Evolutionary conservation across 306 rosid species (phyloP).

Genomic region (Sicyos baderoa): DNA sequence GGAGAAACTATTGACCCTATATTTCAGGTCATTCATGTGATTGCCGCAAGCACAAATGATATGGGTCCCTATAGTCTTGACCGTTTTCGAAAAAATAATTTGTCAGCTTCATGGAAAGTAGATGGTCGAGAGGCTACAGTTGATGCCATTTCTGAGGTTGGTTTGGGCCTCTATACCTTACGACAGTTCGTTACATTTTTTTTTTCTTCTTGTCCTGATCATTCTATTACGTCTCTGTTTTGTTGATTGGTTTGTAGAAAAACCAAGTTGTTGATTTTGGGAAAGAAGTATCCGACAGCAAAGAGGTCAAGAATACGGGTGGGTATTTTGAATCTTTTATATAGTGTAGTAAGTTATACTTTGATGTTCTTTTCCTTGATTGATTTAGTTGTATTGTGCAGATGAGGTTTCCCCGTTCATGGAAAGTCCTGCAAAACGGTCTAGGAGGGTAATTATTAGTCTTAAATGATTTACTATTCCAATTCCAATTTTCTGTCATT

Average conservation of each 20-base stretch:
- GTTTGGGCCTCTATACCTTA: conserved; percentile 17
- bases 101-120: conserved; percentile 71
- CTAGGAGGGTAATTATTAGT: conserved; percentile 63
- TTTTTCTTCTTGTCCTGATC: not conserved
- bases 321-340: conserved; percentile 16
- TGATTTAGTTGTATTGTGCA: conserved; percentile 31
- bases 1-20: conserved; percentile 25
- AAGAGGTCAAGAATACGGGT: conserved; percentile 44
- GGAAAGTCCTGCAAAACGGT: conserved; percentile 40
- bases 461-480: not conserved
- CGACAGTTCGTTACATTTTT: not conserved
- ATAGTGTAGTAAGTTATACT: not conserved
- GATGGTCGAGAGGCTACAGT: conserved; percentile 38
- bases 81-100: conserved; percentile 55
- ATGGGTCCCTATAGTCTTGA: conserved; percentile 82
- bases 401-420: conserved; percentile 32
- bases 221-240: not conserved
- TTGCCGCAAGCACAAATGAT: conserved; percentile 62
- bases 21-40: conserved; percentile 71
- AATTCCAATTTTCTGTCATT: not conserved
- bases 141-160: conserved; percentile 45
- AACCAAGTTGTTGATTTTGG: conserved; percentile 35
- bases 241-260: conserved; percentile 24
- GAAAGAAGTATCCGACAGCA: conserved; percentile 39
- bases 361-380: conserved; percentile 21